phyloP scores from a whole-genome alignment of 2,329 filamentous ascomycete genomes.

The Aspergillus phoenicis region DNA sequence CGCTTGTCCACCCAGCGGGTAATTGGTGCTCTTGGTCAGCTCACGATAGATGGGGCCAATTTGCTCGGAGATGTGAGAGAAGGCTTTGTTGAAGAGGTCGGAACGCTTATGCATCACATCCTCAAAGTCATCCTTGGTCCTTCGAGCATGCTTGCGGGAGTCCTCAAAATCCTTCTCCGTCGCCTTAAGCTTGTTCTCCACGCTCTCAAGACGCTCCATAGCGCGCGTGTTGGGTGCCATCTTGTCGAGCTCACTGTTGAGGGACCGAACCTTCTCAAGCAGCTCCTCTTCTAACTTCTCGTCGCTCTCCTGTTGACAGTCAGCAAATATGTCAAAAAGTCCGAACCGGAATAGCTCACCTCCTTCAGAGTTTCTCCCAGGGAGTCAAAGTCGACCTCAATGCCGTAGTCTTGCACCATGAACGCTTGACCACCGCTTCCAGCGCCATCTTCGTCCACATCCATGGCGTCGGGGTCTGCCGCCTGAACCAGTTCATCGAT shows the following conservation, averaged over 20 bases:
- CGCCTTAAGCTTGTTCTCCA: constrained; percentile 77
- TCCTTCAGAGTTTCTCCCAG: constrained; percentile 81
- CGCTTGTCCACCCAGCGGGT: constrained; percentile 83
- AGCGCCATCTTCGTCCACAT: constrained; percentile 73
- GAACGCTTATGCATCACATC: constrained; percentile 78
- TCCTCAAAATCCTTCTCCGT: constrained; percentile 90
- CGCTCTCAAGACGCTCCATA: constrained; percentile 84
- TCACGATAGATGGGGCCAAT: constrained; percentile 95
- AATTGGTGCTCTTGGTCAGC: constrained; percentile 84
- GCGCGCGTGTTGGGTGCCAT: constrained; percentile 97
- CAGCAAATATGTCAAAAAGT: constrained; percentile 6
- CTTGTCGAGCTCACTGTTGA: constrained; percentile 83
- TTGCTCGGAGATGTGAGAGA: constrained; percentile 90
- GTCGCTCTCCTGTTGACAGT: constrained; percentile 61
- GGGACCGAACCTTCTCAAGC: constrained; percentile 72
- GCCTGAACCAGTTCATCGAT: constrained; percentile 78
- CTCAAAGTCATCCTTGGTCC: constrained; percentile 80
- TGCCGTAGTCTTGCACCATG: constrained; percentile 84
- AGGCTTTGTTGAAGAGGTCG: constrained; percentile 93
- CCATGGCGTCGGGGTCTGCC: constrained; percentile 84
- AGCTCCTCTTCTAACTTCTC: constrained; percentile 73
- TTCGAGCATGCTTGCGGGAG: constrained; percentile 72
- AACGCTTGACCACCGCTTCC: constrained; percentile 56
- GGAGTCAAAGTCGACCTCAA: constrained; percentile 80
- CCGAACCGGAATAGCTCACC: constrained; percentile 52